A percentile compares a stretch with the other conserved stretches of the same genome.
These are phyloP conservation scores for Chaetomium fimeti DNA, from an alignment of 495 filamentous ascomycete genomes.

Conservation along the genomic window DNA sequence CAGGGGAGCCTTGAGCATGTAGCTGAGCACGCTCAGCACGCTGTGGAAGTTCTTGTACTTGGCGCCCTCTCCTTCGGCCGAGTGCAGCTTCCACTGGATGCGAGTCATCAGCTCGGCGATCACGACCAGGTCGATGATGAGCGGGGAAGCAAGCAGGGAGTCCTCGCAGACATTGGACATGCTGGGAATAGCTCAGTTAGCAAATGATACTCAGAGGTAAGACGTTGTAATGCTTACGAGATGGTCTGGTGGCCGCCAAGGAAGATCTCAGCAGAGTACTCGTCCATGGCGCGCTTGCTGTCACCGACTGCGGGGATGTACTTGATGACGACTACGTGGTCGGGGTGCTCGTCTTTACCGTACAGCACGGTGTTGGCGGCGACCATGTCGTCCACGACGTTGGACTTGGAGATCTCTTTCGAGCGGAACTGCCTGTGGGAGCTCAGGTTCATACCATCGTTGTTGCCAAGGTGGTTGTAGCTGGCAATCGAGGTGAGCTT, in stretches of 20 bases:
- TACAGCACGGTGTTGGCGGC: slow-evolving; percentile 91
- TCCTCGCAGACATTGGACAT: slow-evolving; percentile 99
- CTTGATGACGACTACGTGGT: slow-evolving; percentile 92
- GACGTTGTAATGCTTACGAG: slow-evolving; percentile 44
- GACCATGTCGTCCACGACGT: slow-evolving; percentile 99
- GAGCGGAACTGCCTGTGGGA: slow-evolving; percentile 97
- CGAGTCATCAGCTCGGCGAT: slow-evolving; percentile 97
- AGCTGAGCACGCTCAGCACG: slow-evolving; percentile 95
- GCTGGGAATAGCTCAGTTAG: slow-evolving; percentile 43
- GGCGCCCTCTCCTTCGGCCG: slow-evolving; percentile 47
- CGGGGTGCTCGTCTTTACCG: slow-evolving; percentile 79
- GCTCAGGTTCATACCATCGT: slow-evolving; percentile 97
- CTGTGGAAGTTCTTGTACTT: slow-evolving; percentile 88
- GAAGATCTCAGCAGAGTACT: slow-evolving; percentile 99
- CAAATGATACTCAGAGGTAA: slow-evolving; percentile 20
- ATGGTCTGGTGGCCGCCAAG: slow-evolving; percentile 98
- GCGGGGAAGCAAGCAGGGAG: slow-evolving; percentile 91
- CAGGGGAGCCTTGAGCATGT: slow-evolving; percentile 98
- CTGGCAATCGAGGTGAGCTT: slow-evolving; percentile 98
- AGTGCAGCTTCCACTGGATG: slow-evolving; percentile 79
- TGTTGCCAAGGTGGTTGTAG: slow-evolving; percentile 99
- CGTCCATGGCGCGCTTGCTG: slow-evolving; percentile 97
- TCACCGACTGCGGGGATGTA: slow-evolving; percentile 99
- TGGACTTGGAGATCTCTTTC: slow-evolving; percentile 99
- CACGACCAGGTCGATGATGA: slow-evolving; percentile 95